Conservation (phyloP, 2,329 filamentous ascomycete genomes). For the Scleromitrula shiraiana region DNA sequence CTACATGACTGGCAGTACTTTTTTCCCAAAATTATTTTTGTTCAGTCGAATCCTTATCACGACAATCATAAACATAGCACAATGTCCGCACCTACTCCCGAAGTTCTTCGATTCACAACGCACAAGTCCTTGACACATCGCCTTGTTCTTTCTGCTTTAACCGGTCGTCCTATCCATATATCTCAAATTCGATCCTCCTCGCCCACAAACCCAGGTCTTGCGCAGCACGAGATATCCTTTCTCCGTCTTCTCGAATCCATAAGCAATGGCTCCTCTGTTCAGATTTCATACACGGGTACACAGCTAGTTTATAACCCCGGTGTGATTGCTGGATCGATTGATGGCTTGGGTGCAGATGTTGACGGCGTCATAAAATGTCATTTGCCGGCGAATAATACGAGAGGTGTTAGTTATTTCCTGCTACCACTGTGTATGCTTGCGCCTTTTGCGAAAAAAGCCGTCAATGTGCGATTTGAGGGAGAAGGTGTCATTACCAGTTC, state of each 20-base stretch:
- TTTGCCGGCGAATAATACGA: slow-evolving; percentile 65
- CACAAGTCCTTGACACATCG: slow-evolving; percentile 78
- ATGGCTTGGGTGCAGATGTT: slow-evolving; percentile 53
- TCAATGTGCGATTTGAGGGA: slow-evolving; percentile 85
- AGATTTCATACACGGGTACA: slow-evolving; percentile 94
- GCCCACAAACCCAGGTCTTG: slow-evolving; percentile 78
- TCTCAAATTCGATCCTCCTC: slow-evolving; percentile 87
- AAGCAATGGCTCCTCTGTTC: slow-evolving; percentile 90
- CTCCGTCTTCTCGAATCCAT: slow-evolving; percentile 87
- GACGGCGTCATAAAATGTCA: slow-evolving; percentile 71
- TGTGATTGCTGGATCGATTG: slow-evolving; percentile 79
- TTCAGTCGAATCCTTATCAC: neutral
- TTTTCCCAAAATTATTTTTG: slow-evolving; percentile 9
- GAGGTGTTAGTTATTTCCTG: slow-evolving; percentile 88
- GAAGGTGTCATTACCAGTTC: slow-evolving; percentile 87
- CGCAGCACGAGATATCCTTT: slow-evolving; percentile 90
- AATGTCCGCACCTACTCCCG: slow-evolving; percentile 29
- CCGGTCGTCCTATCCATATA: slow-evolving; percentile 81
- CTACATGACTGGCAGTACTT: neutral
- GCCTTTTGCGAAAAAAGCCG: slow-evolving; percentile 83
- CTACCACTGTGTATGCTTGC: slow-evolving; percentile 82
- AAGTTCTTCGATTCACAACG: slow-evolving; percentile 68
- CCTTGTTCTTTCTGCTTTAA: slow-evolving; percentile 83
- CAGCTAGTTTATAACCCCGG: slow-evolving; percentile 88
- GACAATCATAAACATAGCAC: slow-evolving; percentile 5